Evolutionary conservation across 1,284 basidiomycete species (phyloP).

Genomic region (Xerocomus amazonicus): DNA sequence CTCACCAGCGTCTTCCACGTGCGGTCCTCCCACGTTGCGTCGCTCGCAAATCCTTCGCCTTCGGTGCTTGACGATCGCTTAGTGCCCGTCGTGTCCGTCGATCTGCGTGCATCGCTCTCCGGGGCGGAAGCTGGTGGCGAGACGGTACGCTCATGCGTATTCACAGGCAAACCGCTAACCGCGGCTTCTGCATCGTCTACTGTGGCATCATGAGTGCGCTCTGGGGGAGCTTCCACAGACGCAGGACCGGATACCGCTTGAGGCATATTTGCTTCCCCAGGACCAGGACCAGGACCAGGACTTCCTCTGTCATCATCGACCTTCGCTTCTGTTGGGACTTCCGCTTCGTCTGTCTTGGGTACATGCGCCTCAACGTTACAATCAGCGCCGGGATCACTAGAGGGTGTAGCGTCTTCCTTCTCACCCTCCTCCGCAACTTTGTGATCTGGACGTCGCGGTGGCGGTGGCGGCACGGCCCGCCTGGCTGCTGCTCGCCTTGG

Average conservation of each 20-base stretch:
- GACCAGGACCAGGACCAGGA: neutral
- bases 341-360: conserved; percentile 1
- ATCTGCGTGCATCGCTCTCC: conserved; percentile 10
- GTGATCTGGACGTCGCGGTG: conserved; percentile 1
- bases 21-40: conserved; percentile 83
- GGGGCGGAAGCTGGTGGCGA: neutral
- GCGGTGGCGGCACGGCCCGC: conserved; percentile 23
- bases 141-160: neutral
- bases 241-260: neutral
- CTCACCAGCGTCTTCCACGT: conserved; percentile 83
- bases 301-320: neutral
- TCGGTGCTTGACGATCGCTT: conserved; percentile 22
- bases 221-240: conserved; percentile 1
- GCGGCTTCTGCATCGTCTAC: neutral
- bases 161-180: neutral
- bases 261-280: neutral
- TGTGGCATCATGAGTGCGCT: neutral
- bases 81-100: conserved; percentile 19
- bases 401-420: conserved; percentile 2
- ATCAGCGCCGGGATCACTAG: neutral
- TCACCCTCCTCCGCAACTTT: conserved; percentile 1
- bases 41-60: conserved; percentile 46
- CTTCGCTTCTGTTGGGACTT: conserved; percentile 1
- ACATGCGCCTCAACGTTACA: neutral
- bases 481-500: conserved; percentile 31